Base-by-base conservation (phyloP, 768 basidiomycete genomes). In the Rhizopogon rudus region DNA sequence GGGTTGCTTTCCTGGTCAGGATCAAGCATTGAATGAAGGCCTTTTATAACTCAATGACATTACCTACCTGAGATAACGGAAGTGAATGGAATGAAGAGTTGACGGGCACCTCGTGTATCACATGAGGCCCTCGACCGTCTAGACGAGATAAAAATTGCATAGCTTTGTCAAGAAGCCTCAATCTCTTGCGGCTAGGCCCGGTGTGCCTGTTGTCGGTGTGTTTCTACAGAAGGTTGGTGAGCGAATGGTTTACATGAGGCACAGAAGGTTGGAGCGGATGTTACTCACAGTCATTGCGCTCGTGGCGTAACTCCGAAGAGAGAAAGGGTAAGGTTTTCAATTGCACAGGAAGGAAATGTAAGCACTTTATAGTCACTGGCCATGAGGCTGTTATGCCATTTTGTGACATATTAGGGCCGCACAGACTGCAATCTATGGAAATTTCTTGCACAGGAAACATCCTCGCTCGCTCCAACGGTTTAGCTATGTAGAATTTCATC, bases 41-140 rank as follows among this genome's bases (percentile, higher is more conserved):
- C 60, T 69, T 68, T 71, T 69, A 69, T 42, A 37, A 60, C 63
- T 64, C 55, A 52, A 52, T 49, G 50, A 61, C 63, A 69, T 69
- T 67, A 65, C 67, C 67, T 67, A 49, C 46, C 20, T 49, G 46
- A 16, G 33, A 22, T 35, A 49, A 22, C 8, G 17, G 46, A 37
- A 49, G 46, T 6, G 46, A 49, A 22, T 49, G 46, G 33, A 22
- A 49, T 37, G 46, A 49, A 35, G 46, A 35, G 20, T 49, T 49
- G 14, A 49, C 33, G 46, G 46, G 35, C 46, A 9, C 46, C 67
- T 71, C 67, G 67, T 69, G 67, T 69, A 62, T 49, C 2, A 33
- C 13, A 33, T 49, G 46, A 49, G 46, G 46, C 33, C 46, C 46
- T 16, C 46, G 46, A 10, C 46, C 46, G 20, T 49, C 46, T 49